Evolutionary conservation across 257 asterid species (phyloP), one percentile per base, ranked within the genome.

Genomic region (Penstemon newberryi): DNA sequence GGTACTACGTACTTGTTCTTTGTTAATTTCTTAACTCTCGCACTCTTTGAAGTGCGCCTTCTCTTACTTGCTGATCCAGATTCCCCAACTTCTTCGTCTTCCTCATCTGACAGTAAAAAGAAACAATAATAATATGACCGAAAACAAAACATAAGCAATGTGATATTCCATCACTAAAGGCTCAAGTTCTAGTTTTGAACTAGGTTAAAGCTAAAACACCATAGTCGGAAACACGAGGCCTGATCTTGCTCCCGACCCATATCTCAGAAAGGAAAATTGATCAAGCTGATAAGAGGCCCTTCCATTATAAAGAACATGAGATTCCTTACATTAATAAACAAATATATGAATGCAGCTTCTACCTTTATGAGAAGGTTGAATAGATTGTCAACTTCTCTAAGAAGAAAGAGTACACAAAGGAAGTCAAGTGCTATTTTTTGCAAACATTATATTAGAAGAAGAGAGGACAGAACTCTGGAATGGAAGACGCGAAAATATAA

Each of bases 1-100:
- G 55, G 53, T 60, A 59, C 46, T 18, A 63, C 63, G 67, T 75
- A 94, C 97, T 80, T 82, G 82, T 83, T 89, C 52, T 84, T 40
- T 56, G 87, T 74, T 70, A 95, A 80, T 84, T 91, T 94, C 76
- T 84, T 81, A 63, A 66, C 80, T 83, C 77, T 89, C 41, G 69
- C 80, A 67, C 70, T 76, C 84, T 84, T 89, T 38, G 89, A 73
- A 78, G 84, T 78, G 66, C 96, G 92, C 80, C 93, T 87, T 81
- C 76, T 94, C 83, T 87, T 93, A 80, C 84, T 83, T 36, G 96
- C 83, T 19, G 96, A 83, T 65, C 95, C 96, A 81, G 80, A 85
- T 9, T 89, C 96, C 67, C 60, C 88, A 66, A 25, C 62, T 60
- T 90, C 96, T 41, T 85, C 96, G 72, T 87, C 98, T 70, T 84